Base-by-base conservation (phyloP, 2,329 filamentous ascomycete species). In the Phialophora chinensis region DNA sequence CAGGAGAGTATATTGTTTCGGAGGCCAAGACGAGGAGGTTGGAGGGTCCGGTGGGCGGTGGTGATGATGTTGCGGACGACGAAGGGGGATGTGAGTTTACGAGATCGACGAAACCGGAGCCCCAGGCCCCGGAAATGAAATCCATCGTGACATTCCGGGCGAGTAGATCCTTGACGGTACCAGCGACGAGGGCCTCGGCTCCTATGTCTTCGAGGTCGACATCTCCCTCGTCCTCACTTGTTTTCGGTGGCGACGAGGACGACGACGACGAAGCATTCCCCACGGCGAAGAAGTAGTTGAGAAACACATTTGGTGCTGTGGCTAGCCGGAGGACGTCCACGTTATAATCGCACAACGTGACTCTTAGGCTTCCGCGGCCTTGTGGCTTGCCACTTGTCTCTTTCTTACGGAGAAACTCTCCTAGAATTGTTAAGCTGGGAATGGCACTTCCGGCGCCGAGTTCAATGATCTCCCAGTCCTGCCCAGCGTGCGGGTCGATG, bases 381-480 rank as follows among this genome's bases (percentile, higher is more conserved):
- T 72, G 50, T 35, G 33, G 4, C 27, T 49, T 42, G 44, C 80
- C 72, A 29, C 65, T 65, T 11, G 81, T 52, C 52, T 47, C 12
- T 52, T 20, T 60, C 27, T 25, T 35, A 27, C 77, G n/a, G 0
- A 88, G 72, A 14, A 83, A 78, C 65, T 84, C 81, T 56, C 82
- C 80, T 67, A 88, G 85, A 0, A 89, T 74, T 1, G 85, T 75
- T 14, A 87, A 76, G 12, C 80, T 83, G 5, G 87, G 87, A 11
- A 89, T 76, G 4, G 86, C 87, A 65, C 85, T 86, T n/a, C 87
- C 87, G 56, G 86, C 86, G n/a, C 87, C 87, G 49, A 89, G 80
- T 80, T 87, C 83, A 33, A 73, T 49, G 20, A 70, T 50, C 38
- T 71, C 84, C 82, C 59, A 84, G 76, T 69, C 82, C 80, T 52